These are phyloP conservation scores for Suzukiozyma palmioleophila DNA, from an alignment of 1,139 yeast genomes.

Conservation along the genomic window DNA sequence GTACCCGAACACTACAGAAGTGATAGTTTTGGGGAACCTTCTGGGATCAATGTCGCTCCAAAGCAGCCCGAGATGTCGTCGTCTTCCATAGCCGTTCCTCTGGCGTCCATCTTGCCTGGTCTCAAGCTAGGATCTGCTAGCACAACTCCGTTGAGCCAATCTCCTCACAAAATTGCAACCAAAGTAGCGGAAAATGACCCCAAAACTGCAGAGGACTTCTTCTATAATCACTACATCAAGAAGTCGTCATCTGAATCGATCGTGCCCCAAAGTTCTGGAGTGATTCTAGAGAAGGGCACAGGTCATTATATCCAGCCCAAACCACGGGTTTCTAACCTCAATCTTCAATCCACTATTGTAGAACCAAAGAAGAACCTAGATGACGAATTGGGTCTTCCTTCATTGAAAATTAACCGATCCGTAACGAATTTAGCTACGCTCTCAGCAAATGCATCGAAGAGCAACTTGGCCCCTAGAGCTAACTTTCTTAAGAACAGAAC, in stretches of 20 bases:
- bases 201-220: slow-evolving; percentile 27
- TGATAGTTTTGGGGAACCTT: slow-evolving; percentile 7
- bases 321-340: slow-evolving; percentile 23
- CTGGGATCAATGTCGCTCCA: slow-evolving; percentile 7
- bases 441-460: slow-evolving; percentile 5
- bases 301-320: slow-evolving; percentile 47
- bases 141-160: slow-evolving; percentile 8
- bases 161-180: slow-evolving; percentile 6
- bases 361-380: slow-evolving; percentile 30
- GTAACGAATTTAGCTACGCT: slow-evolving; percentile 19
- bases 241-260: neutral
- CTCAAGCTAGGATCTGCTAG: slow-evolving; percentile 1
- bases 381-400: slow-evolving; percentile 30
- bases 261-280: slow-evolving; percentile 12
- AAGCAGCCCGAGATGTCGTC: slow-evolving; percentile 5
- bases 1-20: slow-evolving; percentile 17
- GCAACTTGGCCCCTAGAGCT: slow-evolving; percentile 5
- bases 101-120: slow-evolving; percentile 3
- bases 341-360: slow-evolving; percentile 34
- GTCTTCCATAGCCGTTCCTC: slow-evolving; percentile 4
- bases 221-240: slow-evolving; percentile 12
- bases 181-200: slow-evolving; percentile 6
- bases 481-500: slow-evolving; percentile 12
- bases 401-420: slow-evolving; percentile 41
- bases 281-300: slow-evolving; percentile 16